Evolutionary conservation across 2,329 filamentous ascomycete genomes (phyloP).

Genomic region (Neopestalotiopsis sp.): DNA sequence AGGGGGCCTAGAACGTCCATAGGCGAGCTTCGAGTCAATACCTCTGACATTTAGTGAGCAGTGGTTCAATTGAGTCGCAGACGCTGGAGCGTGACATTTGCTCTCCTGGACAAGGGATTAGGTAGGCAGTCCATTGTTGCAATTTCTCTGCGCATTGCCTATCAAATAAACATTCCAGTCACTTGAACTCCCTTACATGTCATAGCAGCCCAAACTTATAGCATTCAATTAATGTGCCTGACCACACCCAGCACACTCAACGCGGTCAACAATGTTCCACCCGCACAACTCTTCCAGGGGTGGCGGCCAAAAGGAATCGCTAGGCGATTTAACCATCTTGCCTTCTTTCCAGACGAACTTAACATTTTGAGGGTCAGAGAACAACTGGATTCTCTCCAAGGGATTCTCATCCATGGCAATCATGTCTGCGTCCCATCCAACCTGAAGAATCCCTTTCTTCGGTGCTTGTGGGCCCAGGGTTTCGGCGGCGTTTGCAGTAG

Average conservation of each 20-base stretch:
- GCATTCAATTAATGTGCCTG: neutral
- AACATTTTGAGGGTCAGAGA: conserved; percentile 45
- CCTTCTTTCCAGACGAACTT: conserved; percentile 51
- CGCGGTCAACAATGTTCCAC: neutral
- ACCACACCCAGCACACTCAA: neutral
- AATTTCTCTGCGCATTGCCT: neutral
- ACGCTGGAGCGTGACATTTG: neutral
- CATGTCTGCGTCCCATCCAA: conserved; percentile 53
- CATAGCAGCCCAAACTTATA: neutral
- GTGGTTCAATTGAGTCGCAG: neutral
- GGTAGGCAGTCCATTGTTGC: too few relatives aligned
- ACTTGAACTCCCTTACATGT: too few relatives aligned
- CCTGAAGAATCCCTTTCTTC: conserved; percentile 48
- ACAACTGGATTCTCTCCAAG: conserved; percentile 47
- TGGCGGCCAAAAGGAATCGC: neutral
- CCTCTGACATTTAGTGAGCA: neutral
- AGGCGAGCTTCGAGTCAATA: neutral
- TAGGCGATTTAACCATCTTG: conserved; percentile 42
- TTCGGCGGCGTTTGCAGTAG: conserved; percentile 51
- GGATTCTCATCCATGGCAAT: conserved; percentile 51
- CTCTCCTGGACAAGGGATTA: too few relatives aligned
- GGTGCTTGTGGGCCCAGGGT: conserved; percentile 50
- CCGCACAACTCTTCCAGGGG: neutral
- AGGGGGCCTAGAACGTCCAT: neutral
- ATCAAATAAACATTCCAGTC: neutral